Evolutionary conservation across 495 filamentous ascomycete species (phyloP).

Genomic region (Penicillium lividum): DNA sequence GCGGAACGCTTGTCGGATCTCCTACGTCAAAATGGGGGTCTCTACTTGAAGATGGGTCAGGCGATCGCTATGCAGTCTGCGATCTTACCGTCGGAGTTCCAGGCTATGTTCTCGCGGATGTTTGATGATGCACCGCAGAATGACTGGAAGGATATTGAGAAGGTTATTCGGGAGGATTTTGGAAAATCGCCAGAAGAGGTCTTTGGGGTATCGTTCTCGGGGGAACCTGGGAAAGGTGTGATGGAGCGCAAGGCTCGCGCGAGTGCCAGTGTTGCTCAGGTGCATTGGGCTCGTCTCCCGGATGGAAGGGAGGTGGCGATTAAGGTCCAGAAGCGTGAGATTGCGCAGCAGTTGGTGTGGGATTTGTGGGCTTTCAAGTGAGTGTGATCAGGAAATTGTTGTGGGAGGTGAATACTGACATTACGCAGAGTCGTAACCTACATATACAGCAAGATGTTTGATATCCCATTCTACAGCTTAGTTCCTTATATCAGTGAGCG

Average conservation of each 20-base stretch:
- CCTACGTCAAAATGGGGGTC: constrained; percentile 79
- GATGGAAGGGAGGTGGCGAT: constrained; percentile 91
- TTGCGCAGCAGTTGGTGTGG: constrained; percentile 83
- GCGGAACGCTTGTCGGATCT: constrained; percentile 80
- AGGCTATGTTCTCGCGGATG: constrained; percentile 92
- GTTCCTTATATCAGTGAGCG: constrained; percentile 90
- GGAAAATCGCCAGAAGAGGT: constrained; percentile 79
- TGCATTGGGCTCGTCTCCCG: constrained; percentile 84
- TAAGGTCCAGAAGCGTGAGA: constrained; percentile 96
- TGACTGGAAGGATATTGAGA: constrained; percentile 83
- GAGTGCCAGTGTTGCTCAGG: constrained; percentile 91
- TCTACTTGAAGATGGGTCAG: constrained; percentile 98
- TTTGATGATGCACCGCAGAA: constrained; percentile 98
- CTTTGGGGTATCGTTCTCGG: constrained; percentile 79
- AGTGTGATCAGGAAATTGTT: constrained; percentile 21
- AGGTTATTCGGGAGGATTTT: constrained; percentile 86
- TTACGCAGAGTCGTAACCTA: constrained; percentile 64
- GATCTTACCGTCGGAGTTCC: constrained; percentile 88
- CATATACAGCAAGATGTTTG: constrained; percentile 78
- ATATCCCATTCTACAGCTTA: constrained; percentile 83
- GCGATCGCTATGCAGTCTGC: constrained; percentile 98
- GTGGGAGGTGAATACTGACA: not conserved
- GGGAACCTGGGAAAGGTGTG: constrained; percentile 65
- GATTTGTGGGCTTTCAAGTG: constrained; percentile 95
- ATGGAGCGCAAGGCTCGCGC: constrained; percentile 89